phyloP scores from a whole-genome alignment of 1,284 basidiomycete species.

The Prillingera fragicola region DNA sequence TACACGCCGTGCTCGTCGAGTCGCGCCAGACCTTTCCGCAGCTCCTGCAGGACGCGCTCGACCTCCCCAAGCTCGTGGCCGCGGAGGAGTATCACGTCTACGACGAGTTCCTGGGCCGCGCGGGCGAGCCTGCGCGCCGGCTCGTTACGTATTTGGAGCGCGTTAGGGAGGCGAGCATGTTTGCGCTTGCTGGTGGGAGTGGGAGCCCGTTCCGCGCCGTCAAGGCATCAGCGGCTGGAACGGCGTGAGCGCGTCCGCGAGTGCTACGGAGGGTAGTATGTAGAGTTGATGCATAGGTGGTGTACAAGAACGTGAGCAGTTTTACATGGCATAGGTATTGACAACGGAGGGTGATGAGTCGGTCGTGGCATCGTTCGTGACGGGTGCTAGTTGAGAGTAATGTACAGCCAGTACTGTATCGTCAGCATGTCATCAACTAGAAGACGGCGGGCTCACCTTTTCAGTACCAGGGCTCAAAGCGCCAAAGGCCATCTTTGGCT shows the following conservation, averaged over 20 bases:
- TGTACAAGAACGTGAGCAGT: no score
- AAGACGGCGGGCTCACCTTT: slow-evolving; percentile 26
- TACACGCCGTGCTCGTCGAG: slow-evolving; percentile 68
- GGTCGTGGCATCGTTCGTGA: not conserved
- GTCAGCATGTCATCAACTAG: slow-evolving; percentile 5
- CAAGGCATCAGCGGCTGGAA: slow-evolving; percentile 5
- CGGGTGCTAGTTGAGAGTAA: slow-evolving; percentile 11
- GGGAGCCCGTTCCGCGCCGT: slow-evolving; percentile 61
- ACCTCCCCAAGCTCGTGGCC: slow-evolving; percentile 77
- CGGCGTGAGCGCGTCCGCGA: no score
- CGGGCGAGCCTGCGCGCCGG: slow-evolving; percentile 44
- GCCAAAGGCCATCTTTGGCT: slow-evolving; percentile 31
- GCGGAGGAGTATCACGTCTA: slow-evolving; percentile 83
- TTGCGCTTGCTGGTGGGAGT: slow-evolving; percentile 64
- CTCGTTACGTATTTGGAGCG: slow-evolving; percentile 66
- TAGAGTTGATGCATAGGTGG: no score
- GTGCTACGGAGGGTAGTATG: no score
- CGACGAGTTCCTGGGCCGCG: slow-evolving; percentile 70
- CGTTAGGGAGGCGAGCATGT: slow-evolving; percentile 64
- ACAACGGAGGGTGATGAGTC: no score
- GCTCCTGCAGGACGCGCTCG: slow-evolving; percentile 74
- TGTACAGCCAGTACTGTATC: slow-evolving; percentile 32
- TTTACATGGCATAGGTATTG: no score
- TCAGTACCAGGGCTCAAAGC: slow-evolving; percentile 36
- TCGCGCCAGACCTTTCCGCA: slow-evolving; percentile 62